These are phyloP conservation scores for Acer negundo DNA, from an alignment of 345 rosid species.

Conservation along the genomic window DNA sequence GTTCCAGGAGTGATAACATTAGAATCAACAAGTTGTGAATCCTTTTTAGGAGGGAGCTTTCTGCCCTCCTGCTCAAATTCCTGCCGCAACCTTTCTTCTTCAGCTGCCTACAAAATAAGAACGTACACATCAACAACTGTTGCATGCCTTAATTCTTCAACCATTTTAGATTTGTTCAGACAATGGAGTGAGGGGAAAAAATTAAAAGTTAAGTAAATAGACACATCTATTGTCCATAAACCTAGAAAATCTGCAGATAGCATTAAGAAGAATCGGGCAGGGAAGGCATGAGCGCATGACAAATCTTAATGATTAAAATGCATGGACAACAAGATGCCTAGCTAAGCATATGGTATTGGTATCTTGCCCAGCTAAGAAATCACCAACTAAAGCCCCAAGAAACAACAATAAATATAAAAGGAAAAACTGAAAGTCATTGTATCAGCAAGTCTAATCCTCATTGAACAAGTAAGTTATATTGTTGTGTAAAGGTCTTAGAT, in stretches of 20 bases:
- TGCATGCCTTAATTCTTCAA: neutral
- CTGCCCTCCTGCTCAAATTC: slow-evolving; percentile 89
- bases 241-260: neutral
- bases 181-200: neutral
- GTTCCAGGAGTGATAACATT: slow-evolving; percentile 98
- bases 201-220: neutral
- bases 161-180: neutral
- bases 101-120: slow-evolving; percentile 61
- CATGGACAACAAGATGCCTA: neutral
- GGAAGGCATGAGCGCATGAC: neutral
- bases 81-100: slow-evolving; percentile 73
- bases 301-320: neutral
- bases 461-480: neutral
- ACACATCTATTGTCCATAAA: neutral
- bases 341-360: neutral
- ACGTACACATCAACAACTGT: slow-evolving; percentile 5
- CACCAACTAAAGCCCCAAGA: neutral
- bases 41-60: slow-evolving; percentile 73
- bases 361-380: neutral
- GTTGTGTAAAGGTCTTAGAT: neutral
- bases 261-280: neutral
- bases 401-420: neutral
- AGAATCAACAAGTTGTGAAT: slow-evolving; percentile 72
- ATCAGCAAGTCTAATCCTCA: neutral
- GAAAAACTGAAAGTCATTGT: neutral